Evolutionary conservation across 805 yeast species (phyloP).

Genomic region (Wickerhamomyces bisporus): DNA sequence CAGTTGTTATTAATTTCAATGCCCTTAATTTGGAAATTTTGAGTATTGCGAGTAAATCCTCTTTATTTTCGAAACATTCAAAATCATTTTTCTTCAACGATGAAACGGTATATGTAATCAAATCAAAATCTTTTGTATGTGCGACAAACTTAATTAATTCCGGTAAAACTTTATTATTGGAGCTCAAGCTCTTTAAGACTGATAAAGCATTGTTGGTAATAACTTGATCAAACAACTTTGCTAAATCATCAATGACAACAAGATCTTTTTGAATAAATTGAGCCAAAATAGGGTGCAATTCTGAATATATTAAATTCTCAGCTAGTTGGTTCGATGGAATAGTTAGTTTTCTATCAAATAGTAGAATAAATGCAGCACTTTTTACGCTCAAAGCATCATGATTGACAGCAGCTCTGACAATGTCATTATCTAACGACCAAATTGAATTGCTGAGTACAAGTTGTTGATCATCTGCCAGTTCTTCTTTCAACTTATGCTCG

Average conservation of each 20-base stretch:
- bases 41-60: neutral
- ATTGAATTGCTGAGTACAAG: constrained; percentile 25
- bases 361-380: constrained; percentile 7
- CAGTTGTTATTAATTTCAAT: constrained; percentile 15
- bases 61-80: neutral
- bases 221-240: constrained; percentile 5
- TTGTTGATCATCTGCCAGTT: constrained; percentile 12
- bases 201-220: constrained; percentile 6
- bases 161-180: neutral
- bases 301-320: neutral
- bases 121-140: constrained; percentile 1
- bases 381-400: constrained; percentile 6
- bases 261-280: constrained; percentile 10
- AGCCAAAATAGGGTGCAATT: constrained; percentile 4
- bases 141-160: constrained; percentile 10
- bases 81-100: constrained; percentile 3
- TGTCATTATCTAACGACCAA: constrained; percentile 16
- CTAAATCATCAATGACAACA: constrained; percentile 14
- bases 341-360: constrained; percentile 14
- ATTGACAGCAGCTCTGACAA: constrained; percentile 8
- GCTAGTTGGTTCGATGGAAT: constrained; percentile 8
- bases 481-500: neutral
- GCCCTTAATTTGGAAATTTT: constrained; percentile 10
- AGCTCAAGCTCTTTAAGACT: constrained; percentile 15
- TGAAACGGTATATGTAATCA: constrained; percentile 12